These are phyloP conservation scores for Citeromyces matritensis DNA, from an alignment of 805 yeast species.

Conservation along the genomic window DNA sequence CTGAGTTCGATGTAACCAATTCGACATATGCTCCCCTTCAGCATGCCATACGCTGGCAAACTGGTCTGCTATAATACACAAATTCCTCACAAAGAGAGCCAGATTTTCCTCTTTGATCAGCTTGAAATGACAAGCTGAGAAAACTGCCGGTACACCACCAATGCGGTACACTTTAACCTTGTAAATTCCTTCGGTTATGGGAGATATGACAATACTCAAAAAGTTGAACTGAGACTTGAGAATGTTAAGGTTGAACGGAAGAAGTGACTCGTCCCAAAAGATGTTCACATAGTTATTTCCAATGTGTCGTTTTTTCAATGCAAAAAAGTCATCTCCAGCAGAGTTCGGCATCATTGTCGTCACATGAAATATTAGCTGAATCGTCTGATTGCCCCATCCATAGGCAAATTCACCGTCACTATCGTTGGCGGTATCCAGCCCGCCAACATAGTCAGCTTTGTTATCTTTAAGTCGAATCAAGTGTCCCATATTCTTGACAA, in stretches of 20 bases:
- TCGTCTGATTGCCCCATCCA: slow-evolving; percentile 55
- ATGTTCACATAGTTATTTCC: slow-evolving; percentile 78
- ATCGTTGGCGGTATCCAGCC: slow-evolving; percentile 57
- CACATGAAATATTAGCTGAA: slow-evolving; percentile 65
- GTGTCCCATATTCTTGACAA: slow-evolving; percentile 43
- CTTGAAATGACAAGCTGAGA: slow-evolving; percentile 66
- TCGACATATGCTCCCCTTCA: slow-evolving; percentile 36
- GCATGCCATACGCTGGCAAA: slow-evolving; percentile 69
- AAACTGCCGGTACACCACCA: slow-evolving; percentile 60
- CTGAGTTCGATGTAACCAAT: slow-evolving; percentile 54
- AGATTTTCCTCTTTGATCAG: slow-evolving; percentile 45
- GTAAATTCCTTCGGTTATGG: slow-evolving; percentile 24
- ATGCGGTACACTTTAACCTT: slow-evolving; percentile 51
- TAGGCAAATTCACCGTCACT: slow-evolving; percentile 65
- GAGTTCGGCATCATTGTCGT: slow-evolving; percentile 67
- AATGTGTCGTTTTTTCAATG: slow-evolving; percentile 66
- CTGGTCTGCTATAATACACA: slow-evolving; percentile 49
- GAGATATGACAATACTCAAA: slow-evolving; percentile 64
- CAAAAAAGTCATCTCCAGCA: slow-evolving; percentile 22
- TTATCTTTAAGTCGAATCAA: slow-evolving; percentile 42
- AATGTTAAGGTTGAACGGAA: slow-evolving; percentile 52
- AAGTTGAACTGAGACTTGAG: slow-evolving; percentile 74
- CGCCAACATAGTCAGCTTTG: slow-evolving; percentile 51
- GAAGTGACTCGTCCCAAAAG: slow-evolving; percentile 64
- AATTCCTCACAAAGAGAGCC: slow-evolving; percentile 49